A percentile compares a stretch with the other conserved stretches of the same genome.
Evolutionary conservation across 257 asterid species (phyloP).

Genomic region (Solanum corneliomulleri): DNA sequence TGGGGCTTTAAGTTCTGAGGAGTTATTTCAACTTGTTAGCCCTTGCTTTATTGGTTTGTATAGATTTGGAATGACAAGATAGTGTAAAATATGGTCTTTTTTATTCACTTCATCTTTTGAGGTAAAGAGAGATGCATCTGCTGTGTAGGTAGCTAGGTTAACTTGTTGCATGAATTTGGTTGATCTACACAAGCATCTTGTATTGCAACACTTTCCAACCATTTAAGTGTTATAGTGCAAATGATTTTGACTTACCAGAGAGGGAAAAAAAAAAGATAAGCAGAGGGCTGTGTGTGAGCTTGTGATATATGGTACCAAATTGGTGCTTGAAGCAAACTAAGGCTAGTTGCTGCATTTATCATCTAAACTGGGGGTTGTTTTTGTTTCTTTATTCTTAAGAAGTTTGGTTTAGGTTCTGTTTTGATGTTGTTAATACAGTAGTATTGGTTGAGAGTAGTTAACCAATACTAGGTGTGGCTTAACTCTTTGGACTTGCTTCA

Average conservation of each 20-base stretch:
- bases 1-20: background rate
- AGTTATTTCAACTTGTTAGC: background rate
- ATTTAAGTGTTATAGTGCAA: background rate
- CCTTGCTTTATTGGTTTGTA: background rate
- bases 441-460: background rate
- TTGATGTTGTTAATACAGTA: background rate
- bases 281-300: background rate
- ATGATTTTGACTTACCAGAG: background rate
- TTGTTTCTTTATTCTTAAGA: background rate
- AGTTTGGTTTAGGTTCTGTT: background rate
- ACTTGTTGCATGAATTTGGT: background rate
- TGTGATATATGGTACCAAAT: background rate
- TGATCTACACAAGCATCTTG: background rate
- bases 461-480: too few species aligned
- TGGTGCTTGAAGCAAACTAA: background rate
- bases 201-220: background rate
- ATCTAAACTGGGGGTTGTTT: background rate
- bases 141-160: background rate
- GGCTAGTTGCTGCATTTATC: background rate
- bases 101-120: background rate
- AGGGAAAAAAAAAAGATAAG: background rate
- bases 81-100: background rate
- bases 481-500: background rate
- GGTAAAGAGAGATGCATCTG: background rate
- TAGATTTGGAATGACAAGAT: background rate